Evolutionary conservation across 106 monocot genomes (phyloP), one percentile per base, ranked within the genome.

Genomic region (Dactylorhiza incarnata): DNA sequence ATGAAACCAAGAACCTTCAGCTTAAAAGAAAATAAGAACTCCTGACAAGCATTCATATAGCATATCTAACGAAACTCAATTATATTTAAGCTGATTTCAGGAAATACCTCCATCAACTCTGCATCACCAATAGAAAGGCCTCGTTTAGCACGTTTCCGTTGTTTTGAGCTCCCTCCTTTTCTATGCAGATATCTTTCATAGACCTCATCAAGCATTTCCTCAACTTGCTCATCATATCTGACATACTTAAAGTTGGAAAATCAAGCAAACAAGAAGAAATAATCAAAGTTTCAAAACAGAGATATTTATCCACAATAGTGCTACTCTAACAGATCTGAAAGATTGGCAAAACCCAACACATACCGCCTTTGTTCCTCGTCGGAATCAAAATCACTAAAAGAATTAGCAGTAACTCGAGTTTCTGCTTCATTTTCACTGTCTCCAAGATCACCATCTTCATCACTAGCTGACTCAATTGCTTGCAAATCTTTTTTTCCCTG

Each of bases 321-420:
- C n/a, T 58, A 58, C 1, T 20, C 26, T 26, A 65, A 26, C 3
- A 29, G 26, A 65, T 65, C 65, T 25, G 19, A 58, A 22, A 58
- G n/a, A 22, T 58, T 7, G 58, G 58, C 22, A 67, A 10, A 61
- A 77, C 14, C 15, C 17, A 3, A 69, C 22, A 58, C 54, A 77
- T 79, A 96, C 95, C 88, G 69, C 77, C 11, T 81, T 25, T 84
- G 82, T 78, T 96, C 93, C 73, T 89, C 90, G 49, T 96, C 95
- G 72, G 90, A 87, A 65, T 93, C 90, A 71, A 84, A 73, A 52
- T 87, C 89, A 77, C 82, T 74, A 10, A 51, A 37, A 63, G 86
- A 78, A 81, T 85, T 76, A 49, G 48, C 68, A 29, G 63, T 65
- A 54, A 10, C 82, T 68, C 53, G 65, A 62, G 69, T 14, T 69